These are phyloP conservation scores for Monoraphidium neglectum DNA, from an alignment of 139 green algal species.

Conservation along the genomic window DNA sequence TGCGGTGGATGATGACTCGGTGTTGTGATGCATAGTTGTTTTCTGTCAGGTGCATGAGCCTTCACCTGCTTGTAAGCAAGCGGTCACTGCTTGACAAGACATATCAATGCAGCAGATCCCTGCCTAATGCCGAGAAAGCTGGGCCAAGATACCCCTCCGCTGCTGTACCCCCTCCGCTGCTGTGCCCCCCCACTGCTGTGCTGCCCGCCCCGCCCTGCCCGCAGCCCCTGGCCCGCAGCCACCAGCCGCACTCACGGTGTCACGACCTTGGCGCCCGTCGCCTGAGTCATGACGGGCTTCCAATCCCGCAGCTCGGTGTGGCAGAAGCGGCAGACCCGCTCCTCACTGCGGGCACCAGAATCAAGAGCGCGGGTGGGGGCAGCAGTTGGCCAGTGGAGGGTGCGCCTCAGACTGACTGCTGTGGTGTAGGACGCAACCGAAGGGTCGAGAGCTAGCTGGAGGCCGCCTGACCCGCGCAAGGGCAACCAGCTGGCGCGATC, in stretches of 20 bases:
- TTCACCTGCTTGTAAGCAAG: not conserved
- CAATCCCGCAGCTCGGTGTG: constrained; percentile 31
- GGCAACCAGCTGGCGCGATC: too few relatives aligned
- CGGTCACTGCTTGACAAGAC: not conserved
- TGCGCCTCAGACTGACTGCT: too few relatives aligned
- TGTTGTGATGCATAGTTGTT: too few relatives aligned
- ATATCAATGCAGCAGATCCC: too few relatives aligned
- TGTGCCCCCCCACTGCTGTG: not conserved
- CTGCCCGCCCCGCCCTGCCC: not conserved
- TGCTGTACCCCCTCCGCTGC: too few relatives aligned
- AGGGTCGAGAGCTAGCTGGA: too few relatives aligned
- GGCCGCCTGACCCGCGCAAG: too few relatives aligned
- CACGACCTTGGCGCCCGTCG: constrained; percentile 6
- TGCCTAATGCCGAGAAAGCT: too few relatives aligned
- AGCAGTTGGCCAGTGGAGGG: not conserved
- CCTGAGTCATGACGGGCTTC: constrained; percentile 22
- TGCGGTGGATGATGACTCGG: too few relatives aligned
- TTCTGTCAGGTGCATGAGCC: constrained; percentile 1
- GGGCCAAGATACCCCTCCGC: too few relatives aligned
- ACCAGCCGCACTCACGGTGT: constrained; percentile 43
- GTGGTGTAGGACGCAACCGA: too few relatives aligned
- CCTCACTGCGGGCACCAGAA: constrained; percentile 11
- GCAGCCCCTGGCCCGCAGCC: too few relatives aligned
- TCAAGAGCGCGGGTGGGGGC: not conserved
- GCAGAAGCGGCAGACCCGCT: constrained; percentile 44